phyloP scores from a whole-genome alignment of 2,329 filamentous ascomycete genomes.

The Albophoma yamanashiensis region DNA sequence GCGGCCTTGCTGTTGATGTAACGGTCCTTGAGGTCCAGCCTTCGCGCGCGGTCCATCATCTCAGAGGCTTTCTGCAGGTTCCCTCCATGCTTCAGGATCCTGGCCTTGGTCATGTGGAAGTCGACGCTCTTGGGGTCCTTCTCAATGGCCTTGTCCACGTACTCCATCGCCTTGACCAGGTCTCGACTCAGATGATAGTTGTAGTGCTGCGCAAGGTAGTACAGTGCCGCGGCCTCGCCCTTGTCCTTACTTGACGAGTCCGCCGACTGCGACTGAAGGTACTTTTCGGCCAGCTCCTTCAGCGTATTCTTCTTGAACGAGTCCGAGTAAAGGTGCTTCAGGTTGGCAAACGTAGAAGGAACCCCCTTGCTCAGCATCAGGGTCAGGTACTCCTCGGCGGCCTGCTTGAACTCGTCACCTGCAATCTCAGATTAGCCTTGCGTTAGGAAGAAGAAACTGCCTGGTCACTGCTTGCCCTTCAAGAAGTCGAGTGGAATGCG shows the following conservation, averaged over 20 bases:
- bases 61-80: constrained; percentile 71
- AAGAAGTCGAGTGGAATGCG: constrained; percentile 86
- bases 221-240: constrained; percentile 72
- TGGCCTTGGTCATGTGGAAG: constrained; percentile 88
- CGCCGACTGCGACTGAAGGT: constrained; percentile 50
- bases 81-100: constrained; percentile 86
- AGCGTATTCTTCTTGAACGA: constrained; percentile 67
- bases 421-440: constrained; percentile 10
- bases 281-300: constrained; percentile 66
- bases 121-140: constrained; percentile 75
- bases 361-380: constrained; percentile 86
- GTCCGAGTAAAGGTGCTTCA: constrained; percentile 85
- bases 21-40: constrained; percentile 79
- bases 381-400: constrained; percentile 69
- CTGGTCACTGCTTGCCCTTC: constrained; percentile 38
- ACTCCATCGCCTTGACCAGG: constrained; percentile 68
- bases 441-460: neutral
- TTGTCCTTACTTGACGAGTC: constrained; percentile 36
- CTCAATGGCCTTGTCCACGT: constrained; percentile 74
- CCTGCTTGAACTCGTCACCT: constrained; percentile 70
- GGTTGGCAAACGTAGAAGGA: constrained; percentile 90
- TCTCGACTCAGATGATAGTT: constrained; percentile 85
- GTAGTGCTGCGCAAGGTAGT: constrained; percentile 95
- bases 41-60: constrained; percentile 78
- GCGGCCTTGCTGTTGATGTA: constrained; percentile 98